Evolutionary conservation across 257 asterid species (phyloP), one percentile per base, ranked within the genome.

Genomic region (Haberlea rhodopensis): DNA sequence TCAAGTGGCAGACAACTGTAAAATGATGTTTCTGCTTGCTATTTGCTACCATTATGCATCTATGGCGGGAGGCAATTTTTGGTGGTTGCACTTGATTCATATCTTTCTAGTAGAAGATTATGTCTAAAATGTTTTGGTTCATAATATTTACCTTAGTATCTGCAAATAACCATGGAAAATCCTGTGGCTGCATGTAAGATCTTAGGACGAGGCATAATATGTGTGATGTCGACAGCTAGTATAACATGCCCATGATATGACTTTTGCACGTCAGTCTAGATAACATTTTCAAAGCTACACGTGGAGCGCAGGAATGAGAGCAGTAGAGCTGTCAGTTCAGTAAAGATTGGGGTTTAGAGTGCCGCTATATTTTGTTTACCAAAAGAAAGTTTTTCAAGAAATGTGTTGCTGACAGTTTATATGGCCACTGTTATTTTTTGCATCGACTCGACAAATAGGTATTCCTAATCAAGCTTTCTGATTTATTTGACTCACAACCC

Each of bases 21-120:
- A 57, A 26, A 20, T 43, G 10, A 25, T 46, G 27, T 27, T 53
- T 53, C 23, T 23, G 45, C 9, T n/a, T 49, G 62, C 21, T 48
- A 9, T 18, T 49, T 25, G 6, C 37, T 20, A 63, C 16, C 37
- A 34, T 1, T 11, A 24, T 18, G 45, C 46, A 13, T 43, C 40
- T 61, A 22, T 19, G 7, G 16, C 22, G 37, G 21, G 31, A 40
- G 34, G 27, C 27, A 8, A 27, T 11, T 26, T 51, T 16, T 23
- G 56, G 25, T 32, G 10, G 6, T 4, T 20, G 23, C 23, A 13
- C 48, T 21, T 15, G 1, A 13, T 52, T 53, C 40, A 32, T 32
- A 65, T 65, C 20, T 31, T 65, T 22, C 26, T 21, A 58, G 25
- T 58, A n/a, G 23, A 27, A 20, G 21, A 37, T 60, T 60, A 1